Evolutionary conservation across 2,329 filamentous ascomycete species (phyloP), one percentile per base, ranked within the genome.

Genomic region (Hypomyces rosellus): DNA sequence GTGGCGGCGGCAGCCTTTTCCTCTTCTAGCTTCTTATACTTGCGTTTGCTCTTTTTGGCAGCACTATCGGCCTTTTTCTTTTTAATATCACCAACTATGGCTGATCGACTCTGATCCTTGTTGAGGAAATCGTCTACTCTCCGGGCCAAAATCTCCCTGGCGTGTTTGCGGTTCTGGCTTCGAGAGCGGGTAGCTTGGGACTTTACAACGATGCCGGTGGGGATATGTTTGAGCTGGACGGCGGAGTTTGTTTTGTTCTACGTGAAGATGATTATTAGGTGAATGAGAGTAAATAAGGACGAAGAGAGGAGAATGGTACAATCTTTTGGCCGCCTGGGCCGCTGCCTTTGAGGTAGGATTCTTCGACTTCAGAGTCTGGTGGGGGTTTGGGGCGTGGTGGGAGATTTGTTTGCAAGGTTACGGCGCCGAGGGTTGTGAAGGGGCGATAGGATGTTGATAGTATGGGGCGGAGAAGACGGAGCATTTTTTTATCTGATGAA

Each of bases 261-360:
- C 45, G 6, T 39, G 25, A 36, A 14, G 34, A 16, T 18, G 30
- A 8, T 5, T 14, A 38, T 45, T 14, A 5, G 3, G n/a, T 13
- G 6, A 30, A 8, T 6, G 14, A 14, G 52, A 43, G 57, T 37
- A 53, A 53, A 47, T 13, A 40, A 41, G 36, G 9, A 2, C 9
- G 25, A 30, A 11, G n/a, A 18, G 38, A 20, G 39, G 45, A 40
- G 14, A 12, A 65, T 73, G 48, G 48, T 69, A 89, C 86, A 72
- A 97, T 97, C 67, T 96, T 96, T 66, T 99, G 93, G 0, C 93
- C 93, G 20, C 93, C 93, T 0, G 93, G 92, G 1, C 93, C 93
- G 59, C 82, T 88, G 60, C 93, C 93, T 66, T 93, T 95, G 54
- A 99, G 77, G 70, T 95, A 97, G 39, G 78, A 79, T 63, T 96